Percentiles rank a stretch among this genome's conserved stretches.
Conservation (phyloP, 805 yeast genomes). For the Grigorovia yakushimaensis region DNA sequence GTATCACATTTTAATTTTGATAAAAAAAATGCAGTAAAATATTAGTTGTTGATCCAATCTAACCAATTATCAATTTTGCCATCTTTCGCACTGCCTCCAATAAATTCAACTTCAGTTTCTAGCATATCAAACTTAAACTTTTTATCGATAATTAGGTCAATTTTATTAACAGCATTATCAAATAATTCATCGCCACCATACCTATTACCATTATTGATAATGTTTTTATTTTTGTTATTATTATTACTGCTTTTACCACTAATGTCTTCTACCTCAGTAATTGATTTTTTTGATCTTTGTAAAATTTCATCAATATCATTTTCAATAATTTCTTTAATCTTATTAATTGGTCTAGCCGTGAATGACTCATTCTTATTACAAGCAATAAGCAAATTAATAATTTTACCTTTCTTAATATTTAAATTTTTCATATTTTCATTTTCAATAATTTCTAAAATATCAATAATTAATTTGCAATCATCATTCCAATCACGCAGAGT, state of each 20-base stretch:
- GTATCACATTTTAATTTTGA: no score
- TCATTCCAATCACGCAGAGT: background rate
- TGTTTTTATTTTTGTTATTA: conserved; percentile 6
- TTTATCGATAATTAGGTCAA: conserved; percentile 24
- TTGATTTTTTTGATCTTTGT: conserved; percentile 35
- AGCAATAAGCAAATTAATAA: conserved; percentile 49
- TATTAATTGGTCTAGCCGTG: conserved; percentile 61
- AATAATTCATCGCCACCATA: conserved; percentile 16
- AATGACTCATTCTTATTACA: conserved; percentile 83
- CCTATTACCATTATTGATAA: conserved; percentile 6
- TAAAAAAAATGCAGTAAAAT: no score
- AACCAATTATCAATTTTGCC: conserved; percentile 51
- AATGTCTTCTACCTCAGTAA: conserved; percentile 34
- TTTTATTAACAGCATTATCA: conserved; percentile 20
- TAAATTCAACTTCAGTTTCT: conserved; percentile 63
- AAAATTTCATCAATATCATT: conserved; percentile 47
- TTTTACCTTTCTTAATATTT: background rate
- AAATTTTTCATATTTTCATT: conserved; percentile 4
- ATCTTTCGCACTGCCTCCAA: conserved; percentile 63
- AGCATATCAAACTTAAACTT: conserved; percentile 56
- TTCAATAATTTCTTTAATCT: conserved; percentile 53
- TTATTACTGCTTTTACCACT: background rate
- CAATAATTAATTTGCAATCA: conserved; percentile 38
- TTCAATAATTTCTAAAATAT: conserved; percentile 55
- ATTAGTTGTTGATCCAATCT: conserved; percentile 61